Conservation (phyloP, 1,284 basidiomycete species). For the Pholiota adiposa region DNA sequence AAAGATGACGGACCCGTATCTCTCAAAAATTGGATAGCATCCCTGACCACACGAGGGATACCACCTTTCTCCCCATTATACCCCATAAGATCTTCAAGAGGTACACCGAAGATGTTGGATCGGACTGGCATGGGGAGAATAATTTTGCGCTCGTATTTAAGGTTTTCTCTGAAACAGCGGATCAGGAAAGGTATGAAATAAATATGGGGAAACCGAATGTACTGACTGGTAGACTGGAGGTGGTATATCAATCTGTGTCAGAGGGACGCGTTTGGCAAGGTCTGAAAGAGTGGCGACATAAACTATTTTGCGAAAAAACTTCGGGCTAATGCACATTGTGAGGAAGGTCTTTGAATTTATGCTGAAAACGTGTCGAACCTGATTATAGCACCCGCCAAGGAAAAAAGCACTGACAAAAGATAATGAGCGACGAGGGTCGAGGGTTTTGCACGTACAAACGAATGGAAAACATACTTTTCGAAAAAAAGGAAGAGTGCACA, state of each 20-base stretch:
- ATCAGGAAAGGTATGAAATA: not conserved
- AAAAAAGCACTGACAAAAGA: constrained; percentile 70
- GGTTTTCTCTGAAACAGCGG: constrained; percentile 60
- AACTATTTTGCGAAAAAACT: constrained; percentile 84
- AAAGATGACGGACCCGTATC: constrained; percentile 59
- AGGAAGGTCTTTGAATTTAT: not conserved
- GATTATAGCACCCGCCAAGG: constrained; percentile 83
- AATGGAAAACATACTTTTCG: constrained; percentile 64
- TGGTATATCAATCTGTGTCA: constrained; percentile 85
- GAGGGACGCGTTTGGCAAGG: constrained; percentile 73
- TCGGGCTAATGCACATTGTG: constrained; percentile 56
- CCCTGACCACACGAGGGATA: constrained; percentile 77
- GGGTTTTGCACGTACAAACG: not conserved
- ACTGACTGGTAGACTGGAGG: constrained; percentile 78
- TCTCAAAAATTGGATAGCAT: constrained; percentile 74
- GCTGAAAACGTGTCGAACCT: constrained; percentile 55
- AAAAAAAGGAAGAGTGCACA: constrained; percentile 86
- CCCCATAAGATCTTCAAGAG: constrained; percentile 82
- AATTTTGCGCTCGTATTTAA: constrained; percentile 71
- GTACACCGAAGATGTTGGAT: constrained; percentile 76
- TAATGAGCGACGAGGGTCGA: constrained; percentile 13
- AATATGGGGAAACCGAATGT: not conserved
- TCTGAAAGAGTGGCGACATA: constrained; percentile 78
- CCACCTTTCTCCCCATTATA: constrained; percentile 79
- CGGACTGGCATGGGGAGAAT: constrained; percentile 60